Conservation (phyloP, 2,329 filamentous ascomycete genomes). For the Paraphaeosphaeria minitans region DNA sequence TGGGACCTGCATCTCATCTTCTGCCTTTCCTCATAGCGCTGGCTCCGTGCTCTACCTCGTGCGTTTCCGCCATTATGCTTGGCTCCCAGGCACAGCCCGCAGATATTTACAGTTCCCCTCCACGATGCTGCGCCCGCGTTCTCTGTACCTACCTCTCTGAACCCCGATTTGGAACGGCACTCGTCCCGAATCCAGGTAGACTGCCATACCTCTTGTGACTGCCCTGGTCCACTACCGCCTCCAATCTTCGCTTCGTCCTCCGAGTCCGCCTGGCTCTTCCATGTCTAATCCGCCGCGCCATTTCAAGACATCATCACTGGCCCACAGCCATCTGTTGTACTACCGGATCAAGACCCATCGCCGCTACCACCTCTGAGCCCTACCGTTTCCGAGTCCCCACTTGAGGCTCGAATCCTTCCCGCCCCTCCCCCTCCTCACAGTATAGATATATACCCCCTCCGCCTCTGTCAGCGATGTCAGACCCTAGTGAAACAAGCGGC, state of each 20-base stretch:
- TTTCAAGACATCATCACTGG: slow-evolving; percentile 39
- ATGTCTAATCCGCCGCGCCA: slow-evolving; percentile 32
- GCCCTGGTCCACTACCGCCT: slow-evolving; percentile 34
- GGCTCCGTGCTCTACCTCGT: slow-evolving; percentile 19
- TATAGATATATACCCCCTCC: slow-evolving; percentile 43
- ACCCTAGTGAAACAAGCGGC: slow-evolving; percentile 39
- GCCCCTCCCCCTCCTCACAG: slow-evolving; percentile 29
- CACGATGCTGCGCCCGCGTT: slow-evolving; percentile 37
- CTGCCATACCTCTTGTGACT: slow-evolving; percentile 30
- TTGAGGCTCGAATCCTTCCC: slow-evolving; percentile 40
- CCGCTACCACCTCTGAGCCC: slow-evolving; percentile 29
- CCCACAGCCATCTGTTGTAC: slow-evolving; percentile 38
- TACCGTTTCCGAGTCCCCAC: slow-evolving; percentile 32
- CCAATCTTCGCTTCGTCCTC: slow-evolving; percentile 36
- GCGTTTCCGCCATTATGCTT: slow-evolving; percentile 29
- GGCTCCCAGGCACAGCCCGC: slow-evolving; percentile 45
- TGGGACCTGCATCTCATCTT: slow-evolving; percentile 39
- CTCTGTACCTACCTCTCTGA: slow-evolving; percentile 32
- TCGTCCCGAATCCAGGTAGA: slow-evolving; percentile 33
- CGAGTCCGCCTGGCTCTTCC: slow-evolving; percentile 34
- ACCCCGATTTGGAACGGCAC: slow-evolving; percentile 42
- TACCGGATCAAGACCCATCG: slow-evolving; percentile 39
- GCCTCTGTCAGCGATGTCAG: slow-evolving; percentile 39
- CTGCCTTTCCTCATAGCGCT: slow-evolving; percentile 21
- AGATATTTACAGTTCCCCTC: slow-evolving; percentile 45